Conservation (phyloP, 2,329 filamentous ascomycete species). For the Bipolaris victoriae region DNA sequence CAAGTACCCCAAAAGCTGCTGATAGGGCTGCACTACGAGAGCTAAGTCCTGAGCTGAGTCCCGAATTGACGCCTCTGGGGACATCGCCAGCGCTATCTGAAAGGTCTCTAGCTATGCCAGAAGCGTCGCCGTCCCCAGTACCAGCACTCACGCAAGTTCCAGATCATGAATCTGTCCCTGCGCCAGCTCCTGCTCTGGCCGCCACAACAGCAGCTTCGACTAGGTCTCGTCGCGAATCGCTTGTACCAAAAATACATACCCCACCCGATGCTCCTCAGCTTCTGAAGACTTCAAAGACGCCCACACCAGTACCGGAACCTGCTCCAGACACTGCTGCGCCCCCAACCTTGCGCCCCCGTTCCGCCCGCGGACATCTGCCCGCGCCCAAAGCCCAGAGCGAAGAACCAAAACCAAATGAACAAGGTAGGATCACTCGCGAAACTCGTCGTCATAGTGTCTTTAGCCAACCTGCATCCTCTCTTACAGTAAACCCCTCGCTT, state of each 20-base stretch:
- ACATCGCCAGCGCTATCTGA: slow-evolving; percentile 24
- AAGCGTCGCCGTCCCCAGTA: slow-evolving; percentile 10
- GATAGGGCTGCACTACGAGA: slow-evolving; percentile 18
- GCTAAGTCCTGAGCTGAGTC: slow-evolving; percentile 21
- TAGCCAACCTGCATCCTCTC: slow-evolving; percentile 43
- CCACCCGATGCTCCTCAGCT: slow-evolving; percentile 27
- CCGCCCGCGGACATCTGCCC: slow-evolving; percentile 48
- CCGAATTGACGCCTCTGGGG: slow-evolving; percentile 26
- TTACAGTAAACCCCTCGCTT: slow-evolving; percentile 12
- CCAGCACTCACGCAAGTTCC: slow-evolving; percentile 2
- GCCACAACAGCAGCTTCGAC: slow-evolving; percentile 42
- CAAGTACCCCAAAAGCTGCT: slow-evolving; percentile 36
- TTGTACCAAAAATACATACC: slow-evolving; percentile 35
- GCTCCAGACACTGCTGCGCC: slow-evolving; percentile 19
- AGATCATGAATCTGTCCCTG: slow-evolving; percentile 16
- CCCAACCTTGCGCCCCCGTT: slow-evolving; percentile 40
- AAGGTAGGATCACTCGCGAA: slow-evolving; percentile 43
- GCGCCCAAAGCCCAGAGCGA: slow-evolving; percentile 56
- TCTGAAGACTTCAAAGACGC: slow-evolving; percentile 27
- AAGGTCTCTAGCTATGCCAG: slow-evolving; percentile 17
- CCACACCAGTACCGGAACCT: slow-evolving; percentile 25
- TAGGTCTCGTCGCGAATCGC: slow-evolving; percentile 43
- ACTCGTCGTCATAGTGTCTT: slow-evolving; percentile 56
- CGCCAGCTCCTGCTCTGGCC: slow-evolving; percentile 8
- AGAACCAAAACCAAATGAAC: slow-evolving; percentile 52